These are phyloP conservation scores for Tolypocladium paradoxum DNA, from an alignment of 2,329 filamentous ascomycete genomes.

Conservation along the genomic window DNA sequence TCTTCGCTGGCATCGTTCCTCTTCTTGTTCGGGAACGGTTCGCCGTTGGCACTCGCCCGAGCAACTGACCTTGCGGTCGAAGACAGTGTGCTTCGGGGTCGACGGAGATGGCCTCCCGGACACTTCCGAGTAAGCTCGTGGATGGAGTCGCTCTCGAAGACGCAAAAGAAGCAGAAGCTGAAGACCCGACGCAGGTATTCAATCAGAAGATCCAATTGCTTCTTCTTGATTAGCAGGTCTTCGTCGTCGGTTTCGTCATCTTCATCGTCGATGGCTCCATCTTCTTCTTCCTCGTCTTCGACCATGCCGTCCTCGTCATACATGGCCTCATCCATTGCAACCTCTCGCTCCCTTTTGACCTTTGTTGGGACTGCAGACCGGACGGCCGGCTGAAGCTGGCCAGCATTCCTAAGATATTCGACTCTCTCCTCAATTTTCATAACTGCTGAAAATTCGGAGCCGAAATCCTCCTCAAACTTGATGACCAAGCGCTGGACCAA, in stretches of 20 bases:
- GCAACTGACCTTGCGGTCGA: slow-evolving; percentile 76
- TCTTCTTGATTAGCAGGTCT: slow-evolving; percentile 84
- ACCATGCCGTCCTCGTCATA: slow-evolving; percentile 55
- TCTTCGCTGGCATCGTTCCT: slow-evolving; percentile 54
- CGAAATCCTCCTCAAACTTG: slow-evolving; percentile 78
- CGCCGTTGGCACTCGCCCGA: slow-evolving; percentile 69
- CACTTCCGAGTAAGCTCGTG: slow-evolving; percentile 95
- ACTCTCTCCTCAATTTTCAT: slow-evolving; percentile 78
- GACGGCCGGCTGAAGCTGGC: slow-evolving; percentile 60
- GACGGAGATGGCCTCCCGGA: slow-evolving; percentile 89
- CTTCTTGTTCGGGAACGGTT: slow-evolving; percentile 77
- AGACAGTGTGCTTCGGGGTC: slow-evolving; percentile 77
- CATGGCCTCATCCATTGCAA: slow-evolving; percentile 50
- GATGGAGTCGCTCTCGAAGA: slow-evolving; percentile 95
- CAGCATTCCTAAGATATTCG: slow-evolving; percentile 65
- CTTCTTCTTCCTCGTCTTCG: slow-evolving; percentile 74
- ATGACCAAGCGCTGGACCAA: slow-evolving; percentile 72
- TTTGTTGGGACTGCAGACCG: slow-evolving; percentile 44
- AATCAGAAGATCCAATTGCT: slow-evolving; percentile 88
- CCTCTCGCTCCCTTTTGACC: slow-evolving; percentile 47
- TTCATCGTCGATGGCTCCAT: slow-evolving; percentile 69
- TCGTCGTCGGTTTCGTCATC: slow-evolving; percentile 90
- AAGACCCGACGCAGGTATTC: slow-evolving; percentile 95
- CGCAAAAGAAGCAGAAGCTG: slow-evolving; percentile 99
- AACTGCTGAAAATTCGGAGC: slow-evolving; percentile 64